Conservation (phyloP, 495 filamentous ascomycete genomes). For the Melanomma pulvis-pyrius region DNA sequence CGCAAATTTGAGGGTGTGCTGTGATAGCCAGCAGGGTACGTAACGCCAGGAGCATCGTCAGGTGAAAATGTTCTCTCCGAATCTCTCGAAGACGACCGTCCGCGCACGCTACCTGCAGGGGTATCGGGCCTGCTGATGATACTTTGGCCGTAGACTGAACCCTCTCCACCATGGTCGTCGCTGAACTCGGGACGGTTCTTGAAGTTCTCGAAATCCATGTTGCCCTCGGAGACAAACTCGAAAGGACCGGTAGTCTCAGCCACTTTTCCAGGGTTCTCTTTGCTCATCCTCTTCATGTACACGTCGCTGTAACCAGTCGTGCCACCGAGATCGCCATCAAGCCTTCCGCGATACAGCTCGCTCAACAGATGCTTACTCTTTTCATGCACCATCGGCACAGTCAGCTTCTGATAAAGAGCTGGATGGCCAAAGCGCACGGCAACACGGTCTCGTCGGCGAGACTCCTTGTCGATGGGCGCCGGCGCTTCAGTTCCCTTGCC, state of each 20-base stretch:
- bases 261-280: slow-evolving; percentile 70
- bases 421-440: slow-evolving; percentile 86
- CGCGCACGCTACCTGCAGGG: slow-evolving; percentile 34
- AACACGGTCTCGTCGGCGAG: slow-evolving; percentile 66
- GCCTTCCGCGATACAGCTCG: slow-evolving; percentile 76
- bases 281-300: slow-evolving; percentile 81
- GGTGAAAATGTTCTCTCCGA: slow-evolving; percentile 28
- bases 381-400: slow-evolving; percentile 94
- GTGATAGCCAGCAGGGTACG: slow-evolving; percentile 47
- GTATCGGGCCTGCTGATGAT: slow-evolving; percentile 38
- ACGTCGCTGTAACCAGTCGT: slow-evolving; percentile 58
- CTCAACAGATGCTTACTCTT: slow-evolving; percentile 81
- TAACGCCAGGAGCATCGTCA: slow-evolving; percentile 29
- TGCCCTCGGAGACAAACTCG: slow-evolving; percentile 84
- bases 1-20: slow-evolving; percentile 40
- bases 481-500: slow-evolving; percentile 59
- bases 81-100: slow-evolving; percentile 33
- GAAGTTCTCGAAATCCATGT: slow-evolving; percentile 92
- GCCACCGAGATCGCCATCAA: slow-evolving; percentile 58
- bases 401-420: slow-evolving; percentile 82
- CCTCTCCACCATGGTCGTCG: slow-evolving; percentile 79
- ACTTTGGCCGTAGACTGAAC: slow-evolving; percentile 47
- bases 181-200: slow-evolving; percentile 88
- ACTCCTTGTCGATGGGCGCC: slow-evolving; percentile 53
- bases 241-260: slow-evolving; percentile 60